Evolutionary conservation across 2,329 filamentous ascomycete species (phyloP), one percentile per base, ranked within the genome.

Genomic region (Pleurostoma richardsiae): DNA sequence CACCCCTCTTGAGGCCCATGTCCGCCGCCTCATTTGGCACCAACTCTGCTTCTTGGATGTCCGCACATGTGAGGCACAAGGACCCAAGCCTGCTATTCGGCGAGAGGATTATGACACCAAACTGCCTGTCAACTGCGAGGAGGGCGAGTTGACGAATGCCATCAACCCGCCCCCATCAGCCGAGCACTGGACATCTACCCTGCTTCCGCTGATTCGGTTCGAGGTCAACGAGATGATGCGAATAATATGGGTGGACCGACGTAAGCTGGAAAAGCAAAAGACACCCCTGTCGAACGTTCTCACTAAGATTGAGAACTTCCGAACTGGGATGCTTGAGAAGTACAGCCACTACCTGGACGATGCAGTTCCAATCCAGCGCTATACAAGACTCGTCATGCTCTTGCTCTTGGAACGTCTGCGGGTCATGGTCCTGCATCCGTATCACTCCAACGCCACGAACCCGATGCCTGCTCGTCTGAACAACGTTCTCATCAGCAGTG

Each of bases 21-120:
- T 89, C 3, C 79, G 86, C 10, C 79, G 86, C 4, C 67, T 90
- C 38, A 73, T 90, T 31, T 90, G 86, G 87, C 83, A 89, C 59
- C 86, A 90, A 56, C 72, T 91, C 26, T 89, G 85, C 62, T 88
- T 88, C 59, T 72, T 91, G 6, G 87, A 90, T 59, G 77, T 89
- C 47, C 75, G 85, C 38, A 89, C 86, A 1, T 87, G 82, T 56
- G 86, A 90, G 63, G 80, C 83, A 2, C 86, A 88, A 51, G 87
- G 86, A 0, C 86, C 86, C 6, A 75, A 82, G 28, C 84, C 85
- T 1, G 77, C 80, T 44, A 88, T 90, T 45, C 77, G 84, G n/a
- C 72, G 77, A 38, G 85, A 88, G 27, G 86, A 90, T 56, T 90
- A 85, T 61, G 85, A 89, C 55, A 89, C 86, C 0, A 80, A 78